A percentile compares a stretch with the other conserved stretches of the same genome.
Conservation (phyloP, 208 protist genomes). For the Leishmania aethiopica region DNA sequence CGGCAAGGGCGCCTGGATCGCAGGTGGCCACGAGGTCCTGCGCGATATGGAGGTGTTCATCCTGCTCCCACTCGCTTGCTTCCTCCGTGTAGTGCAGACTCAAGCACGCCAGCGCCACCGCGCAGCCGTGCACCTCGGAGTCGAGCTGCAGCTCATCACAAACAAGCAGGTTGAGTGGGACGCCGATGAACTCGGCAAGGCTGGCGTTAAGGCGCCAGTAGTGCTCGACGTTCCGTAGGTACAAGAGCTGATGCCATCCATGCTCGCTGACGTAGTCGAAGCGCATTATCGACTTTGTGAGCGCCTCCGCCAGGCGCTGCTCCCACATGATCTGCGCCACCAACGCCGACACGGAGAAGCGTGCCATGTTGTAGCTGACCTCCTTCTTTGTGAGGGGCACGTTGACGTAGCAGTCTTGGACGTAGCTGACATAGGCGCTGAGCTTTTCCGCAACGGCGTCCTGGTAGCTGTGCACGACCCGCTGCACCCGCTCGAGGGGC, state of each 20-base stretch:
- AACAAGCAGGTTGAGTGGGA: conserved; percentile 40
- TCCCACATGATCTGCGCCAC: conserved; percentile 81
- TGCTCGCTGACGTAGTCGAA: conserved; percentile 77
- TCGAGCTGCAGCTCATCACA: conserved; percentile 49
- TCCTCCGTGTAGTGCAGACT: conserved; percentile 77
- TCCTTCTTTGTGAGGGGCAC: conserved; percentile 47
- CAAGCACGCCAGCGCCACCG: conserved; percentile 86
- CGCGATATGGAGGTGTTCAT: conserved; percentile 56
- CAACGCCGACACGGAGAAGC: conserved; percentile 54
- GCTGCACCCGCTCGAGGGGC: conserved; percentile 62
- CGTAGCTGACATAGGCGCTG: conserved; percentile 49
- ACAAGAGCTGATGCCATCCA: conserved; percentile 89
- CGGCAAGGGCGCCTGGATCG: conserved; percentile 44
- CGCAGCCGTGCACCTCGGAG: conserved; percentile 80
- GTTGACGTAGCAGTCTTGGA: conserved; percentile 81
- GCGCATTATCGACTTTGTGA: conserved; percentile 59
- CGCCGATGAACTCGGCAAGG: conserved; percentile 79
- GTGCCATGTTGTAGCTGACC: conserved; percentile 47
- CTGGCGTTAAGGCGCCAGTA: conserved; percentile 74
- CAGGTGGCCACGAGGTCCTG: conserved; percentile 51
- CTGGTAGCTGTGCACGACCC: conserved; percentile 71
- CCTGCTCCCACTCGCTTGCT: conserved; percentile 61
- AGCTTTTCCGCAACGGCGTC: conserved; percentile 70
- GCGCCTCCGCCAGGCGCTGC: conserved; percentile 49
- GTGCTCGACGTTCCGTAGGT: conserved; percentile 82